Evolutionary conservation across 2,329 filamentous ascomycete species (phyloP), one percentile per base, ranked within the genome.

Genomic region (Remersonia thermophila): DNA sequence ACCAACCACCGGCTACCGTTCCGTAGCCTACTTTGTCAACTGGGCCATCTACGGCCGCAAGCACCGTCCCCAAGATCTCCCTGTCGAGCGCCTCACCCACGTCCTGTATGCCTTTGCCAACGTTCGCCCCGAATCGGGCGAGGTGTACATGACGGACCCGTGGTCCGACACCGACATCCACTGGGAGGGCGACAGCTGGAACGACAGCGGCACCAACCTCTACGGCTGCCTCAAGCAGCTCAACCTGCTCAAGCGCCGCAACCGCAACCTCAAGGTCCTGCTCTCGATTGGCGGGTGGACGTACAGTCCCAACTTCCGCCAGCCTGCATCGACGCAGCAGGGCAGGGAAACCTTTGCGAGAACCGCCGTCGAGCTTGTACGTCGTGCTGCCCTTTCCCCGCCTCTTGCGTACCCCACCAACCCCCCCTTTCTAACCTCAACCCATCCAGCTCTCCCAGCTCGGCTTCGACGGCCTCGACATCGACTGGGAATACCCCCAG

Each of bases 251-350:
- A 95, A 95, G 65, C 73, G 75, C 45, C 66, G 70, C 43, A 83
- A 94, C 57, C 79, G 85, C 32, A 78, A 87, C 47, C 67, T 95
- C 42, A 94, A 94, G 57, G 66, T 91, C 3, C 68, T 95, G 10
- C 71, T 95, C 4, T 86, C 80, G 36, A 83, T 95, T 43, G 87
- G 87, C 42, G 89, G 89, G 34, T 95, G 86, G 86, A 93, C 86
- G 0, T 94, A 93, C 57, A 83, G 80, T 44, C 65, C 72, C 56
- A 91, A 93, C 61, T 93, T 95, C 58, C 69, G 73, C n/a, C 62
- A 60, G 18, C 81, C 85, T 0, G 80, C 80, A 1, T 81, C 80
- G 29, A 85, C 81, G 0, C 65, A 73, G 0, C 58, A 70, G 16
- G 84, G 85, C 7, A 73, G 86, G 7, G 63, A 67, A 20, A 69